A percentile compares a stretch with the other conserved stretches of the same genome.
Evolutionary conservation across 140 eudicot genomes (phyloP).

Genomic region (Stevia rebaudiana): DNA sequence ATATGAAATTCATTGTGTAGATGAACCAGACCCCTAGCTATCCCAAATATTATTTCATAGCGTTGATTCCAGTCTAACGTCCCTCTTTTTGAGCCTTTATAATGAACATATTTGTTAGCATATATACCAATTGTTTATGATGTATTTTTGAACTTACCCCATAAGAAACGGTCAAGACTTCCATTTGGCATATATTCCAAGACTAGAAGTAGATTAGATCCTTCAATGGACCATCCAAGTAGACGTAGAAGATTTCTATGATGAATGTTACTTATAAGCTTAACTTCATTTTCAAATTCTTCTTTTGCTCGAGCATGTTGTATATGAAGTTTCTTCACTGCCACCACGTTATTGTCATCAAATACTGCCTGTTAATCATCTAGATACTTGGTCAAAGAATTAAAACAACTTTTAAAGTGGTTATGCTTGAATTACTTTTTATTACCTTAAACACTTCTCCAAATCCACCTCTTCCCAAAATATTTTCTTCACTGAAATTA

Average conservation of each 20-base stretch:
- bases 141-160: background rate
- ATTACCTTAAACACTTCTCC: too few relatives aligned
- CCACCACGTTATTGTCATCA: background rate
- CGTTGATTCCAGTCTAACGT: background rate
- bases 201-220: background rate
- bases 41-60: background rate
- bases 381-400: background rate
- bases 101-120: background rate
- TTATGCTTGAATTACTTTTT: too few relatives aligned
- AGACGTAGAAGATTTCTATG: slow-evolving; percentile 12
- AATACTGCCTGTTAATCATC: background rate
- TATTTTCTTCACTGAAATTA: too few relatives aligned
- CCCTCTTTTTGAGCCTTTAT: background rate
- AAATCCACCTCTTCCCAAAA: too few relatives aligned
- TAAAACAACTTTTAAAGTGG: too few relatives aligned
- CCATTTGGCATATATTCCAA: background rate
- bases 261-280: slow-evolving; percentile 5
- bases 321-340: background rate
- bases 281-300: slow-evolving; percentile 1
- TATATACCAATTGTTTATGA: background rate
- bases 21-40: slow-evolving; percentile 1
- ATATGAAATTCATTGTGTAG: background rate
- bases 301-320: background rate
- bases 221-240: slow-evolving; percentile 2
- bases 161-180: background rate